Evolutionary conservation across 768 basidiomycete genomes (phyloP), one percentile per base, ranked within the genome.

Genomic region (Suillus spraguei): DNA sequence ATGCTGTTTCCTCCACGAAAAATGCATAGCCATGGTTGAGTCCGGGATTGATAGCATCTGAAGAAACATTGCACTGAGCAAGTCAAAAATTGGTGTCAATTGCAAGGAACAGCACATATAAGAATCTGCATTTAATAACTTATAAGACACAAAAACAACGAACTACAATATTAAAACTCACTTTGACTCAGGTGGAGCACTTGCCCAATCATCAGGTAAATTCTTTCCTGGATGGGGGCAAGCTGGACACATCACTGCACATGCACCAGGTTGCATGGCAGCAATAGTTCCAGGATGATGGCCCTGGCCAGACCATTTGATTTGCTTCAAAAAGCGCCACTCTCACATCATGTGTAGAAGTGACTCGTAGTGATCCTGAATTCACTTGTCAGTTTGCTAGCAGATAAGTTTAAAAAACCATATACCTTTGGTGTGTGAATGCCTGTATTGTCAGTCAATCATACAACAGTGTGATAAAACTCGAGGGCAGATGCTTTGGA

Each of bases 371-470:
- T 13, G 24, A 35, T 62, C 54, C 54, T 35, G 35, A 22, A 61
- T 22, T 33, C 13, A 14, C 47, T 54, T 22, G n/a, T n/a, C n/a
- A n/a, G n/a, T n/a, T n/a, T n/a, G n/a, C n/a, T n/a, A n/a, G n/a
- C n/a, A n/a, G n/a, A n/a, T n/a, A n/a, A n/a, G n/a, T n/a, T n/a
- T n/a, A n/a, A 47, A 47, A 22, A 46, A 47, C 10, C n/a, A 46
- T 22, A 5, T 60, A 72, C 70, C 33, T 64, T 61, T 11, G 59
- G 60, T 3, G 17, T 28, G 33, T 28, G 35, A 1, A 68, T 63
- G 2, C 75, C 74, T 14, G 70, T 75, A 60, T 79, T 80, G 55
- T 79, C 73, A 0, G 74, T 77, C 24, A 62, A 41, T 1, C 69
- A 62, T 3, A 50, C 64, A 1, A 80, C 47, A 0, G 70, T 47